Base-by-base conservation (phyloP, 73 alveolate species). In the Urostyla sp. region DNA sequence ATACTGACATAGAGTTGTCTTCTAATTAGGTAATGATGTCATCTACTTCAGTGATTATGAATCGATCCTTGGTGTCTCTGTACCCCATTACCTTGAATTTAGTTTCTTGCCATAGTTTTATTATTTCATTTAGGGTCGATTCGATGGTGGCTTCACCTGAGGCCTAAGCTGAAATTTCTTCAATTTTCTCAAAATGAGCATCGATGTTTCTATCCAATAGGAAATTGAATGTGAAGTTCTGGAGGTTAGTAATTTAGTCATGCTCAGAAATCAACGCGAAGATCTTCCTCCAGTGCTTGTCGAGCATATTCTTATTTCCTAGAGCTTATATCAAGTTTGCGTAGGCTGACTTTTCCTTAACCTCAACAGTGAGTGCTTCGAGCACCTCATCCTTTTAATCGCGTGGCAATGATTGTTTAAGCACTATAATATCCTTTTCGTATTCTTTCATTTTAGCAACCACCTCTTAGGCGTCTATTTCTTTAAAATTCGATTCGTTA, bases 1-100 rank as follows among this genome's bases (percentile, higher is more conserved):
- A 95, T 21, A 98, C 91, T 58, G 95, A 85, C 87, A 96, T 98
- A 57, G 95, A 92, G 87, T 98, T 99, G 43, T 98, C 99, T 92
- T 98, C 99, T 37, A 96, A 91, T 58, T 95, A 95, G 45, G 95
- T 91, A 60, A 88, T 92, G 61, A 91, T 90, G 69, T 96, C 99
- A 78, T 96, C 99, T 30, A 97, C 93, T 15, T 97, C 79, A 36
- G 98, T 98, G 55, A 97, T 88, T 59, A 95, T 92, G 85, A 91
- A 97, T 87, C 94, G 94, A 81, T 97, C 98, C 80, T 97, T 97
- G 28, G 97, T 87, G 85, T 97, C 98, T 85, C 98, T 81, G 67
- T 97, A 97, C 59, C 83, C 84, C 84, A 85, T 84, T 1, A 97
- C 96, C 30, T 80, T 81, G 87, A 97, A 97, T 61, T 83, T 76